Percentiles rank a stretch among this genome's conserved stretches.
phyloP scores from a whole-genome alignment of 495 filamentous ascomycete species.

The Penicillium maclennaniae region DNA sequence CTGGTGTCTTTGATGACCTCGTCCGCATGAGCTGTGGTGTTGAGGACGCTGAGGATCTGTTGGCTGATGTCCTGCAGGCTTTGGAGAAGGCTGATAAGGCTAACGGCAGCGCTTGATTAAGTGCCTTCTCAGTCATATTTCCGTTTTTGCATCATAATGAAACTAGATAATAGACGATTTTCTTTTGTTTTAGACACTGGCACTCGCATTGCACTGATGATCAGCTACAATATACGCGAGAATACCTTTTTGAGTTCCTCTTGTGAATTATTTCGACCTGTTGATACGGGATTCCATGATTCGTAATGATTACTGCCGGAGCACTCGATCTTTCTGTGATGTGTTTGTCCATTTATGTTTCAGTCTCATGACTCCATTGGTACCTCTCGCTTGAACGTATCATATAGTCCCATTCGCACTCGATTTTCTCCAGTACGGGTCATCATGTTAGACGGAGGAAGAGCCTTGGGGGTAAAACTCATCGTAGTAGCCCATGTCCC shows the following conservation, averaged over 20 bases:
- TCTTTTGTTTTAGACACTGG: slow-evolving; percentile 1
- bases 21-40: slow-evolving; percentile 90
- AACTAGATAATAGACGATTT: slow-evolving; percentile 24
- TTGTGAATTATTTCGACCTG: neutral
- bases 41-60: slow-evolving; percentile 85
- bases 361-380: too few species aligned
- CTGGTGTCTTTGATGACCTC: slow-evolving; percentile 96
- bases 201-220: neutral
- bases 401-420: too few species aligned
- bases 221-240: neutral
- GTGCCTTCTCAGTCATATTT: neutral
- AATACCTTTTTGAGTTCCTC: neutral
- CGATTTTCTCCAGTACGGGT: too few species aligned
- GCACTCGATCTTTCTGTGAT: too few species aligned
- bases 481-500: too few species aligned
- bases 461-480: too few species aligned
- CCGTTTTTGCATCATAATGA: slow-evolving; percentile 11
- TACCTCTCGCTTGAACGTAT: too few species aligned
- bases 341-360: too few species aligned
- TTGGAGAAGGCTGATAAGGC: slow-evolving; percentile 65
- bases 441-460: too few species aligned
- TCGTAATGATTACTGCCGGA: too few species aligned
- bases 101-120: slow-evolving; percentile 24
- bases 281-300: neutral
- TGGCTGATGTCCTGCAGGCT: slow-evolving; percentile 78